Evolutionary conservation across 1,284 basidiomycete species (phyloP).

Genomic region (Ganoderma multipileum): DNA sequence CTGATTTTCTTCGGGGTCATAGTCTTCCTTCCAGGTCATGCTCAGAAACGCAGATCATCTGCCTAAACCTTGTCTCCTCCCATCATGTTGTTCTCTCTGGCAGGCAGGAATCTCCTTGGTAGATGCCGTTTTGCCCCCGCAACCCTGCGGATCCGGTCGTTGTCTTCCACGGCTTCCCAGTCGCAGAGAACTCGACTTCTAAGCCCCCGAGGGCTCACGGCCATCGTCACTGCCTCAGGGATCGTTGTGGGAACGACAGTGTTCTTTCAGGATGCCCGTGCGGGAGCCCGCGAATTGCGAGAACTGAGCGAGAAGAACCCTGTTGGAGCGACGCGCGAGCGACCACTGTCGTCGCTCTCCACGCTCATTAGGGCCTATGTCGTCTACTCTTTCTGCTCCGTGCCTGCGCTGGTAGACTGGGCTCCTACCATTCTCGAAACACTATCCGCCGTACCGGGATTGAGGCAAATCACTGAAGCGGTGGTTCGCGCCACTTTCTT

Average conservation of each 20-base stretch:
- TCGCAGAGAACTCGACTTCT: constrained; percentile 8
- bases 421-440: constrained; percentile 75
- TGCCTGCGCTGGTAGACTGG: constrained; percentile 80
- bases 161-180: not conserved
- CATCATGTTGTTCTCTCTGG: constrained; percentile 15
- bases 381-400: constrained; percentile 83
- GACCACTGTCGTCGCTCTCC: constrained; percentile 43
- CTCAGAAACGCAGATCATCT: constrained; percentile 12
- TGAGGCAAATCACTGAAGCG: constrained; percentile 71
- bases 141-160: constrained; percentile 4
- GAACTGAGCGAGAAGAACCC: constrained; percentile 13
- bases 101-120: constrained; percentile 11
- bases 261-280: constrained; percentile 25
- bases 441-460: constrained; percentile 68
- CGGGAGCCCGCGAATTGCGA: constrained; percentile 14
- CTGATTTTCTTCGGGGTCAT: constrained; percentile 2
- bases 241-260: constrained; percentile 11
- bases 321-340: constrained; percentile 17
- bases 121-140: not conserved
- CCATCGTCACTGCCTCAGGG: constrained; percentile 10
- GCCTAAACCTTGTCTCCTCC: constrained; percentile 7
- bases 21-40: not conserved
- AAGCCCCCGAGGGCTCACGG: constrained; percentile 17
- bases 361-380: constrained; percentile 73
- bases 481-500: constrained; percentile 89